These are phyloP conservation scores for Dioscorea cayenensis DNA, from an alignment of 116 monocot genomes.

Conservation along the genomic window DNA sequence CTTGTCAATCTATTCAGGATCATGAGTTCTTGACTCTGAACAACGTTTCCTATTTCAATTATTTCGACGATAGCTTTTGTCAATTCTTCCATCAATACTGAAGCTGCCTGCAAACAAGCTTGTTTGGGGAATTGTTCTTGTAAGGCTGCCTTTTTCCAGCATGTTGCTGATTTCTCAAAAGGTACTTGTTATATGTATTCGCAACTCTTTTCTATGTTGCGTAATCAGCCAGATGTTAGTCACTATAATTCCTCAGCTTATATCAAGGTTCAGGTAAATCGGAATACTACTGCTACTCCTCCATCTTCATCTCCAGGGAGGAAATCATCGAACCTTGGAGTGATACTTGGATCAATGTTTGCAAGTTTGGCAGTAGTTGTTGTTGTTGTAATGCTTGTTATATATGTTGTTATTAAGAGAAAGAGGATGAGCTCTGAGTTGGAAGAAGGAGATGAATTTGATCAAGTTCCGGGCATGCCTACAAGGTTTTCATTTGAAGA, in stretches of 20 bases:
- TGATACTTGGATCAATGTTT: background rate
- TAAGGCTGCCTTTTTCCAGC: slow-evolving; percentile 20
- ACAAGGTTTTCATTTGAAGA: slow-evolving; percentile 22
- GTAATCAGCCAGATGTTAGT: background rate
- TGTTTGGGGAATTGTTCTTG: slow-evolving; percentile 48
- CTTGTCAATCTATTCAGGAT: slow-evolving; percentile 25
- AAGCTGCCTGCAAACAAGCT: slow-evolving; percentile 31
- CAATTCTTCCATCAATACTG: background rate
- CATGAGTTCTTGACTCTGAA: slow-evolving; percentile 22
- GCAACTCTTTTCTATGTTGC: slow-evolving; percentile 17
- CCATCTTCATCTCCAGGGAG: background rate
- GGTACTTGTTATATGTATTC: slow-evolving; percentile 5
- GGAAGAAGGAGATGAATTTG: slow-evolving; percentile 21
- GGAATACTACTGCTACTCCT: background rate
- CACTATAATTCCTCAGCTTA: slow-evolving; percentile 17
- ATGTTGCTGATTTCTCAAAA: slow-evolving; percentile 3
- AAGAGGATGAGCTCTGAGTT: background rate
- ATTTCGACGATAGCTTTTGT: background rate
- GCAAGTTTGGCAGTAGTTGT: background rate
- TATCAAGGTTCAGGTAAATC: slow-evolving; percentile 14
- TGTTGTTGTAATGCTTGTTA: background rate
- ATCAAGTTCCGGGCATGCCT: slow-evolving; percentile 24
- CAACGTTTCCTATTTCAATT: slow-evolving; percentile 36
- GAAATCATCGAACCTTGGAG: background rate
- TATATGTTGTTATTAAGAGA: background rate